Evolutionary conservation across 352 stramenopile genomes (phyloP).

Genomic region (Pythium myriotylum): DNA sequence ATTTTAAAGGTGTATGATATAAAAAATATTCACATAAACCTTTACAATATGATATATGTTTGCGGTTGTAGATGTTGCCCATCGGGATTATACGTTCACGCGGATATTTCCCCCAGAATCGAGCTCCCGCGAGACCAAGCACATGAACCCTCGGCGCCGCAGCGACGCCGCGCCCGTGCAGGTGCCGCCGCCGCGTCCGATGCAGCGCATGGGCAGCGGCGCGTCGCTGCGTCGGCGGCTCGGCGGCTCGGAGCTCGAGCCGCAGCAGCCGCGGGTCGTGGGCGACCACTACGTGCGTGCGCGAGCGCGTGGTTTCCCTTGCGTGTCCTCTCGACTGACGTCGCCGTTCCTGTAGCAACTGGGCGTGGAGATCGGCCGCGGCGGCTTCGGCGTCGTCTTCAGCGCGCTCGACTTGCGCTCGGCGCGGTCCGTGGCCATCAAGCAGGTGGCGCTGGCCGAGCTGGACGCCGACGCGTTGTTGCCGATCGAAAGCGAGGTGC

Average conservation of each 20-base stretch:
- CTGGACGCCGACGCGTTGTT: conserved; percentile 85
- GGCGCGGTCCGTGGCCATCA: conserved; percentile 84
- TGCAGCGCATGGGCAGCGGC: conserved; percentile 31
- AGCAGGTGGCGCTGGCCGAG: conserved; percentile 82
- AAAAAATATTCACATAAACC: no score
- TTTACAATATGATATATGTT: conserved; percentile 17
- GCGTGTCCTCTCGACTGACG: neutral
- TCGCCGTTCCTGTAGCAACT: conserved; percentile 66
- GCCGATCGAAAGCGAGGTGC: conserved; percentile 91
- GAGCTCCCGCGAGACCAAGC: conserved; percentile 1
- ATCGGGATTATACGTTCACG: neutral
- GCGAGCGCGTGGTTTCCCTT: conserved; percentile 5
- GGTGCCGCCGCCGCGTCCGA: conserved; percentile 10
- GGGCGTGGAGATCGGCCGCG: conserved; percentile 89
- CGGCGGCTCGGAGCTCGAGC: conserved; percentile 29
- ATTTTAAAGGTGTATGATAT: no score
- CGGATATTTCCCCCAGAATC: neutral
- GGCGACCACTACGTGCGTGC: conserved; percentile 71
- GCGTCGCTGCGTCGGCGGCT: conserved; percentile 20
- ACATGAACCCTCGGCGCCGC: conserved; percentile 5
- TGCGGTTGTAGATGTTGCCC: neutral
- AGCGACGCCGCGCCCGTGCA: conserved; percentile 13
- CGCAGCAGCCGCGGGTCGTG: conserved; percentile 70
- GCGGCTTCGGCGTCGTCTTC: conserved; percentile 91
- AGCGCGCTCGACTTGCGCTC: conserved; percentile 85